A percentile compares a stretch with the other conserved stretches of the same genome.
These are phyloP conservation scores for Dentipellis fragilis DNA, from an alignment of 768 basidiomycete species.

Conservation along the genomic window DNA sequence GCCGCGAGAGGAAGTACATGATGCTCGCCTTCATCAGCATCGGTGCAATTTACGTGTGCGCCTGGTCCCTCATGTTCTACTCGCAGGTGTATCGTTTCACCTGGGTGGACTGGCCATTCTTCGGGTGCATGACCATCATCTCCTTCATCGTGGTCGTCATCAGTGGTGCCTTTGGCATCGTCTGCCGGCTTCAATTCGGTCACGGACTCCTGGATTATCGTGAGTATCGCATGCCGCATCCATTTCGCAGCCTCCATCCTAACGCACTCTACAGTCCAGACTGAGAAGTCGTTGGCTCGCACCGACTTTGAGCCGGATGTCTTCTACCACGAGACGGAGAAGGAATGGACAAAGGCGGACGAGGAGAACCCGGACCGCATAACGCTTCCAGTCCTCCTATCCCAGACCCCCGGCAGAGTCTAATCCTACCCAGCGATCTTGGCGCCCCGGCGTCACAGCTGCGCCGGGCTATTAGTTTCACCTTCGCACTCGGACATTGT, in stretches of 20 bases:
- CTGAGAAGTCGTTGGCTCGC: background rate
- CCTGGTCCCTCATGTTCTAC: constrained; percentile 18
- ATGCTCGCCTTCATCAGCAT: constrained; percentile 36
- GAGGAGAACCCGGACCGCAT: background rate
- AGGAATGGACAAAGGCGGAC: background rate
- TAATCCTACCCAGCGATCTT: no score
- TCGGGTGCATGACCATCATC: constrained; percentile 32
- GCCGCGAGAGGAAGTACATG: constrained; percentile 30
- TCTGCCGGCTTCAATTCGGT: constrained; percentile 44
- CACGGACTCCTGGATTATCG: constrained; percentile 47
- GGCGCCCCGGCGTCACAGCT: no score
- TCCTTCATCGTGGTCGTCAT: constrained; percentile 28
- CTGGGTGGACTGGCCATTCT: constrained; percentile 36
- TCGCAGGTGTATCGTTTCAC: constrained; percentile 21
- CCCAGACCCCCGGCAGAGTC: background rate
- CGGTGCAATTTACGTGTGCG: constrained; percentile 24
- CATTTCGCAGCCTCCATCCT: background rate
- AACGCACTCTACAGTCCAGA: background rate
- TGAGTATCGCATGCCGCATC: constrained; percentile 22
- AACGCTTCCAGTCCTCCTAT: background rate
- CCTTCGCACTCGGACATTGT: no score
- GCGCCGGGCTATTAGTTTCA: no score
- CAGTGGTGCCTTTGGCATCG: constrained; percentile 33
- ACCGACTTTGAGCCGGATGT: background rate
- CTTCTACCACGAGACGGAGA: background rate